Evolutionary conservation across 1,284 basidiomycete genomes (phyloP), one percentile per base, ranked within the genome.

Genomic region (Sporisorium graminicola): DNA sequence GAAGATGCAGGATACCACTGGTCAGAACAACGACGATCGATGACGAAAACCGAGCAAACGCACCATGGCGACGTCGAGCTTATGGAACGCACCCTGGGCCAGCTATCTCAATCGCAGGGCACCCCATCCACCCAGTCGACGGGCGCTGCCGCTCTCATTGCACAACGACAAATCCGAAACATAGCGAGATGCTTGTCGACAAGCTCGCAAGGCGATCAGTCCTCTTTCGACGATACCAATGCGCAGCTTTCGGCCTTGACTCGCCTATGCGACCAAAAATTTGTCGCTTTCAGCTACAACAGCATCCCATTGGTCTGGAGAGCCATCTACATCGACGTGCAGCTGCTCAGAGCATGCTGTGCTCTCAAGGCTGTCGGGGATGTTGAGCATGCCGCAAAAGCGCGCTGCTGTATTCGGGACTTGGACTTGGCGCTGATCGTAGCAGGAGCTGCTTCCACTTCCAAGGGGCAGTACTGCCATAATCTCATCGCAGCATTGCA

Each of bases 341-440:
- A 65, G 53, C 49, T 79, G 1, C 26, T 77, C 43, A 70, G 63
- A 35, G 74, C 74, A 18, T 70, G 62, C 37, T 52, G 43, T 13
- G 44, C 37, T 10, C 55, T 77, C 40, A 53, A 20, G 13, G 14
- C 18, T 22, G 10, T 1, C 16, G 52, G 13, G 3, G 22, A 22
- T n/a, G 22, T 22, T n/a, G 16, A 37, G 10, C 35, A 46, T 9
- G 12, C 16, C 18, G 43, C 6, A 3, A 20, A 1, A n/a, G 51
- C 63, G 1, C 18, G 24, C n/a, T 47, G 24, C 2, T 59, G 59
- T 51, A 66, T 96, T 40, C 86, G 87, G 6, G 86, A 88, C 14
- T 87, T 98, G 31, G 95, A 98, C 82, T 88, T 88, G 78, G 91
- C 92, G 1, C 91, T 96, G 74, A 91, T 98, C 75, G 88, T 96